Percentiles rank a stretch among this genome's conserved stretches.
Evolutionary conservation across 495 filamentous ascomycete species (phyloP).

Genomic region (Apiosordaria backusii): DNA sequence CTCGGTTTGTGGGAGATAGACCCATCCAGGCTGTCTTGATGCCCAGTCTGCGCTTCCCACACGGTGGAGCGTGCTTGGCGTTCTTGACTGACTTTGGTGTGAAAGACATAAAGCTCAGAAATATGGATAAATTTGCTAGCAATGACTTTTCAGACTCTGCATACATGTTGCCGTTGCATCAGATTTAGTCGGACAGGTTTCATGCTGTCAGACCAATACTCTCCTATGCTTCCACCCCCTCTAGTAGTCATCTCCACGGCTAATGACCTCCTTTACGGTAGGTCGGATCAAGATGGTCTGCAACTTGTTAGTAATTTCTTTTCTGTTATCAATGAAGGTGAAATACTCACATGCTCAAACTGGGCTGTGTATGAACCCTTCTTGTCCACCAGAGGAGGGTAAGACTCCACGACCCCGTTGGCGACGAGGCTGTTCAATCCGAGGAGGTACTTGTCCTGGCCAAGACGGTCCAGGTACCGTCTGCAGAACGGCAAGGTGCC

Average conservation of each 20-base stretch:
- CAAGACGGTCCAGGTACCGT: slow-evolving; percentile 79
- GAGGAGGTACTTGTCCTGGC: slow-evolving; percentile 83
- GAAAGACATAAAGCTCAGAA: not conserved
- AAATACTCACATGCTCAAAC: slow-evolving; percentile 77
- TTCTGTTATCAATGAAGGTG: not conserved
- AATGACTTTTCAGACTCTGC: not conserved
- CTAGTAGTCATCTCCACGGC: slow-evolving; percentile 85
- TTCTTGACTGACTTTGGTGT: not conserved
- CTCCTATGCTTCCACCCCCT: not conserved
- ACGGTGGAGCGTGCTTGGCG: not conserved
- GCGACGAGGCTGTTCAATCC: slow-evolving; percentile 86
- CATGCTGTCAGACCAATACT: not conserved
- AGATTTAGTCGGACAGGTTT: not conserved
- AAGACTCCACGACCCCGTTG: slow-evolving; percentile 81
- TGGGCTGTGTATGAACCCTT: slow-evolving; percentile 96
- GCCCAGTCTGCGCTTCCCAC: not conserved
- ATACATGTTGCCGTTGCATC: not conserved
- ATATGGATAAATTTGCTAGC: not conserved
- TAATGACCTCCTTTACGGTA: slow-evolving; percentile 89
- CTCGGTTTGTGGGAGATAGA: not conserved
- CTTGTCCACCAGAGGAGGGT: slow-evolving; percentile 84
- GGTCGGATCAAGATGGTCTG: slow-evolving; percentile 85
- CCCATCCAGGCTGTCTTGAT: too few species aligned
- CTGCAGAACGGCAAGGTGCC: slow-evolving; percentile 83
- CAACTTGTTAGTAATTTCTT: slow-evolving; percentile 24